Percentiles rank a stretch among this genome's conserved stretches.
Conservation (phyloP, 495 filamentous ascomycete species). For the Evernia prunastri region DNA sequence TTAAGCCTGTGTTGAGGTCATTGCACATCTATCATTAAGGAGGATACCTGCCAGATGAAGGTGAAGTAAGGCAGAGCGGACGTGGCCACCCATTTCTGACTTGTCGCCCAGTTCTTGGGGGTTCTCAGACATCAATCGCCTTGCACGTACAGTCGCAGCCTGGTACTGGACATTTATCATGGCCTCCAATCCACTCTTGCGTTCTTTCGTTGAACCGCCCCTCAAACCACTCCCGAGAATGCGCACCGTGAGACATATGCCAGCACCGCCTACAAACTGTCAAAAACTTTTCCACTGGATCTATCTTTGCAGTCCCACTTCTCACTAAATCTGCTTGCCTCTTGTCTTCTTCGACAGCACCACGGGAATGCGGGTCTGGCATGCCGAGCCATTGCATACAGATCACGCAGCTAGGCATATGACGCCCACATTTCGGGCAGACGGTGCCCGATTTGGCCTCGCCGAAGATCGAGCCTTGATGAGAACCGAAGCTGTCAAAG, state of each 20-base stretch:
- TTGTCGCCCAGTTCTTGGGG: no score
- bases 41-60: not conserved
- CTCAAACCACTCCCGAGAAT: constrained; percentile 82
- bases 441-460: constrained; percentile 39
- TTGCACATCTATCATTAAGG: not conserved
- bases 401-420: constrained; percentile 82
- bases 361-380: constrained; percentile 58
- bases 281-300: constrained; percentile 41
- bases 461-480: constrained; percentile 26
- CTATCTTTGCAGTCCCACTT: constrained; percentile 19
- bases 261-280: constrained; percentile 84
- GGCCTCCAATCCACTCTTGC: constrained; percentile 70
- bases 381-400: constrained; percentile 81
- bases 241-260: constrained; percentile 84
- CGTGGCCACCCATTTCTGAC: not conserved
- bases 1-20: no score
- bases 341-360: constrained; percentile 42
- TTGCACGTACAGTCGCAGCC: constrained; percentile 82
- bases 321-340: constrained; percentile 20
- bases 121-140: constrained; percentile 5
- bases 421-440: constrained; percentile 80
- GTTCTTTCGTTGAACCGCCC: constrained; percentile 26
- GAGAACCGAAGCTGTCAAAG: constrained; percentile 32
- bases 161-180: constrained; percentile 78
- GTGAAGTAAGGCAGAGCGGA: not conserved